These are phyloP conservation scores for Boletus sp. DNA, from an alignment of 768 basidiomycete genomes.

Conservation along the genomic window DNA sequence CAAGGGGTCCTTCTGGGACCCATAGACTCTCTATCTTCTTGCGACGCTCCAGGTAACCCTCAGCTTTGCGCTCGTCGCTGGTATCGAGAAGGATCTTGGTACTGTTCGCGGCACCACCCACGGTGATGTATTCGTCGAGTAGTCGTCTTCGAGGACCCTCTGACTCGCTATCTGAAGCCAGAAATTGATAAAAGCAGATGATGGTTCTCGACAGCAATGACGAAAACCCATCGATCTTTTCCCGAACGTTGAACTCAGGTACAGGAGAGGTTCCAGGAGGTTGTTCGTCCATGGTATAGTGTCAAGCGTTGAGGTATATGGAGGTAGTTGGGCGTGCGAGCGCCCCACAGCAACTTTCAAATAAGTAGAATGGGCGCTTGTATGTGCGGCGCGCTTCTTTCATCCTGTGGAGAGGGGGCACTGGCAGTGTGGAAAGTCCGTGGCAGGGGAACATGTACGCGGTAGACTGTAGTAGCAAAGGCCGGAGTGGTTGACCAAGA, in stretches of 20 bases:
- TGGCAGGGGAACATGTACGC: neutral
- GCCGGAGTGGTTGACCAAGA: neutral
- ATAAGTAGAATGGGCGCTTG: constrained; percentile 9
- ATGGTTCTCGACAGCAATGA: constrained; percentile 21
- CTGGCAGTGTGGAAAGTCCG: neutral
- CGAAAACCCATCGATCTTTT: constrained; percentile 24
- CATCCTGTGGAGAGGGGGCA: neutral
- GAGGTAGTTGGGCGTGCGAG: neutral
- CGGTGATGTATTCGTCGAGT: constrained; percentile 28
- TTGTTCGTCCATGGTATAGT: constrained; percentile 12
- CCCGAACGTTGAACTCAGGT: constrained; percentile 16
- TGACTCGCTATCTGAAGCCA: constrained; percentile 25
- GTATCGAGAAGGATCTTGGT: constrained; percentile 24
- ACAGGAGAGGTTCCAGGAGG: neutral
- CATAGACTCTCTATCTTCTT: constrained; percentile 20
- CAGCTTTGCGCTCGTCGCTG: constrained; percentile 20
- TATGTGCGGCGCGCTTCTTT: neutral
- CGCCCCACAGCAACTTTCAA: constrained; percentile 4
- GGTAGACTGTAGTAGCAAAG: neutral
- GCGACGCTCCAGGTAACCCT: constrained; percentile 21
- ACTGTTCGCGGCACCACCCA: constrained; percentile 25
- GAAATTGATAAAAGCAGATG: constrained; percentile 26
- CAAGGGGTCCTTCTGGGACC: constrained; percentile 15
- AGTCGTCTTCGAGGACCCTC: constrained; percentile 20
- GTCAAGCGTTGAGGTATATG: neutral